These are phyloP conservation scores for Albugo laibachii DNA, from an alignment of 352 stramenopile species.

Conservation along the genomic window DNA sequence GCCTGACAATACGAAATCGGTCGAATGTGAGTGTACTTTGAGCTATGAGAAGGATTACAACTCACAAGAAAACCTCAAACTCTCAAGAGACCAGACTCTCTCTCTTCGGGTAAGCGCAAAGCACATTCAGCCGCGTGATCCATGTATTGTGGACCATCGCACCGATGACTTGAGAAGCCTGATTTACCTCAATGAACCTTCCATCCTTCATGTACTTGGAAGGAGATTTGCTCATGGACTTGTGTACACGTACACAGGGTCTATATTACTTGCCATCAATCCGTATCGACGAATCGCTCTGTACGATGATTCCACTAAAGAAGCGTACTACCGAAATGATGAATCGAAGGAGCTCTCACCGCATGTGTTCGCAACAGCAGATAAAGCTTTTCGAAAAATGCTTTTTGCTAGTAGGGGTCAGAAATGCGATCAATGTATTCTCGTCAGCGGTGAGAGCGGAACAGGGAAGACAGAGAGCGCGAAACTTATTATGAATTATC, in stretches of 20 bases:
- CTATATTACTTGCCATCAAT: constrained; percentile 73
- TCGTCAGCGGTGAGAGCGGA: constrained; percentile 90
- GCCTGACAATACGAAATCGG: too few species aligned
- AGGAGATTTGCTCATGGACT: constrained; percentile 63
- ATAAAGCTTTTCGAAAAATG: constrained; percentile 79
- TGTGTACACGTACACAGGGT: constrained; percentile 81
- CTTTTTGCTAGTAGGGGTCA: constrained; percentile 15
- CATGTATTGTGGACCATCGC: constrained; percentile 31
- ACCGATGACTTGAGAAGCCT: constrained; percentile 82
- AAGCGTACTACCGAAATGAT: constrained; percentile 38
- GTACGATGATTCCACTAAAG: constrained; percentile 51
- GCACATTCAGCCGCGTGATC: constrained; percentile 33
- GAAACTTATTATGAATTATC: constrained; percentile 95
- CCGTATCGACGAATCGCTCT: constrained; percentile 50
- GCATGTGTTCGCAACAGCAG: constrained; percentile 72
- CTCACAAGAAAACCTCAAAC: too few species aligned
- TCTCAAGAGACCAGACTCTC: too few species aligned
- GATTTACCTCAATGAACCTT: constrained; percentile 76
- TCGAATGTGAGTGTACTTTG: too few species aligned
- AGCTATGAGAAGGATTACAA: too few species aligned
- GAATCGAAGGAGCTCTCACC: constrained; percentile 36
- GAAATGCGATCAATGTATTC: constrained; percentile 83
- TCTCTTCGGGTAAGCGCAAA: too few species aligned
- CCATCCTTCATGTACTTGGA: constrained; percentile 76
- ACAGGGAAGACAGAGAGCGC: constrained; percentile 94